Percentiles rank a stretch among this genome's conserved stretches.
Conservation (phyloP, 768 basidiomycete species). For the Rhizopogon roseolus region DNA sequence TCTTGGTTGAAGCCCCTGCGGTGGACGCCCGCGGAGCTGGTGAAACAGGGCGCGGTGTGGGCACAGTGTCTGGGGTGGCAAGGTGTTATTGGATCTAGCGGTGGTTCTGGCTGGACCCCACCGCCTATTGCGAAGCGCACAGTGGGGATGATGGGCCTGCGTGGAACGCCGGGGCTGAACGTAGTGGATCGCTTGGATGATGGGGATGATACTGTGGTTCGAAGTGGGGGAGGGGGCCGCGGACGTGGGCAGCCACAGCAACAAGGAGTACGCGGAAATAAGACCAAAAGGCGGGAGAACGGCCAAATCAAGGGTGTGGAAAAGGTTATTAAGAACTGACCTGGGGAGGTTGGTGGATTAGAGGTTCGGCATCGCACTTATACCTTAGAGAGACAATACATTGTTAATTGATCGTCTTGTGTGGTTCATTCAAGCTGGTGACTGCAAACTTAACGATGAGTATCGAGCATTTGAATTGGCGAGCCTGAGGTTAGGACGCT, state of each 20-base stretch:
- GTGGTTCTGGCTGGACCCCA: neutral
- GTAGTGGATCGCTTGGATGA: neutral
- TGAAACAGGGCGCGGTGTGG: slow-evolving; percentile 25
- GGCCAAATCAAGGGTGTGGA: neutral
- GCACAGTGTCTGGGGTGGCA: neutral
- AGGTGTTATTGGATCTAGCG: neutral
- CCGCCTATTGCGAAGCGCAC: slow-evolving; percentile 37
- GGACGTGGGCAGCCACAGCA: neutral
- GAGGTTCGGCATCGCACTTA: neutral
- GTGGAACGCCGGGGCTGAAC: slow-evolving; percentile 19
- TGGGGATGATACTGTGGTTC: neutral
- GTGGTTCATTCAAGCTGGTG: neutral
- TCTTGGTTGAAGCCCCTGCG: slow-evolving; percentile 29
- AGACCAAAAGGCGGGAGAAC: neutral
- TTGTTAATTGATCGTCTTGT: no score
- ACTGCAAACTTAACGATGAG: no score
- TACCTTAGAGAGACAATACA: neutral
- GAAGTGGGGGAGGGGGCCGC: neutral
- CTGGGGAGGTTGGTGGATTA: neutral
- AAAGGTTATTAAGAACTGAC: neutral
- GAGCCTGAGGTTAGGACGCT: neutral
- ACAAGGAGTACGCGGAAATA: neutral
- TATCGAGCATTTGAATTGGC: neutral
- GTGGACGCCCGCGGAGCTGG: slow-evolving; percentile 36
- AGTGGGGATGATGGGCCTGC: slow-evolving; percentile 46